Percentiles rank a stretch among this genome's conserved stretches.
Evolutionary conservation across 495 filamentous ascomycete species (phyloP).

Genomic region (Extremus antarcticus): DNA sequence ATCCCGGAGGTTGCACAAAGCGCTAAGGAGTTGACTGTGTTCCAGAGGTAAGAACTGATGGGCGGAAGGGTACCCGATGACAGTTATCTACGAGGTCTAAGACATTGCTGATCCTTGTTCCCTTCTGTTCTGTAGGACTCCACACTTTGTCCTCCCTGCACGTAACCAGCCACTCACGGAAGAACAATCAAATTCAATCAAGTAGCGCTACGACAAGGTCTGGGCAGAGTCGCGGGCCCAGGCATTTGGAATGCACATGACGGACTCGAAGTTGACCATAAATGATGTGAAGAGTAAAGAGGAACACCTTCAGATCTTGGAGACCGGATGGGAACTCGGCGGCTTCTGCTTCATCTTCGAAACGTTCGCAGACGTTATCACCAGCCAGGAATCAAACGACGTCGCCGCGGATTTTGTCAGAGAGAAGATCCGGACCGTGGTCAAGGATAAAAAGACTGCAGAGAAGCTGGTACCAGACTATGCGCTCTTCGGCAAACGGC

Average conservation of each 20-base stretch:
- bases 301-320: constrained; percentile 3
- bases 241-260: not conserved
- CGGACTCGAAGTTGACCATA: not conserved
- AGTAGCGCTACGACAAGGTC: constrained; percentile 4
- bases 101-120: too few relatives aligned
- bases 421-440: constrained; percentile 5
- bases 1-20: constrained; percentile 3
- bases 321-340: constrained; percentile 8
- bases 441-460: constrained; percentile 11
- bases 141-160: constrained; percentile 7
- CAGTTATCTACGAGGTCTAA: too few relatives aligned
- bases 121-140: constrained; percentile 12
- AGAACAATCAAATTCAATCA: constrained; percentile 4
- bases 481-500: constrained; percentile 1
- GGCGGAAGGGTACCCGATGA: too few relatives aligned
- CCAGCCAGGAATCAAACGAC: constrained; percentile 5
- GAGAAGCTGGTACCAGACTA: constrained; percentile 3
- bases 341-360: constrained; percentile 15
- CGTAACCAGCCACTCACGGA: constrained; percentile 1
- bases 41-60: too few relatives aligned
- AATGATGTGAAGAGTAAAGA: not conserved
- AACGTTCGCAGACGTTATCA: constrained; percentile 8
- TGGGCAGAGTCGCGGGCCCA: constrained; percentile 1
- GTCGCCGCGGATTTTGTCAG: constrained; percentile 9
- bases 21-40: constrained; percentile 3